phyloP scores from a whole-genome alignment of 768 basidiomycete species.

The Leccinum pellstonianum region DNA sequence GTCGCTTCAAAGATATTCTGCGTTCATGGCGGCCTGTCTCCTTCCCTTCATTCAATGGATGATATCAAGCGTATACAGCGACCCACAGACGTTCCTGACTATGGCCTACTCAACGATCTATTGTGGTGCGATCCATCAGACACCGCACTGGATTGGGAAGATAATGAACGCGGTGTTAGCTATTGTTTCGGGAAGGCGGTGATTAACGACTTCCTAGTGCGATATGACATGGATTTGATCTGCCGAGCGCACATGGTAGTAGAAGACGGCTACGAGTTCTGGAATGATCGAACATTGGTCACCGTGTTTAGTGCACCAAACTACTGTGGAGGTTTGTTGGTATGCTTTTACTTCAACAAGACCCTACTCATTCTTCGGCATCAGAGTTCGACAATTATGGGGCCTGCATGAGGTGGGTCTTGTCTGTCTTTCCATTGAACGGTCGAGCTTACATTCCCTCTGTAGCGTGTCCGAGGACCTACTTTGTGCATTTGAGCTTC shows the following conservation, averaged over 20 bases:
- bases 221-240: conserved; percentile 98
- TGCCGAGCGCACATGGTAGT: conserved; percentile 99
- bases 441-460: conserved; percentile 16
- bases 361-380: conserved; percentile 17
- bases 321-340: conserved; percentile 83
- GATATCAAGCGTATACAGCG: conserved; percentile 98
- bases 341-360: background rate
- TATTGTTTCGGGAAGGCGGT: conserved; percentile 99
- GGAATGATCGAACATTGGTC: conserved; percentile 97
- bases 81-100: conserved; percentile 98
- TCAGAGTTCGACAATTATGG: conserved; percentile 94
- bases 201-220: conserved; percentile 92
- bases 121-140: conserved; percentile 99
- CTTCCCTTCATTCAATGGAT: conserved; percentile 93
- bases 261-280: conserved; percentile 99
- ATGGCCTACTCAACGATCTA: conserved; percentile 93
- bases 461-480: conserved; percentile 92
- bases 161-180: conserved; percentile 97
- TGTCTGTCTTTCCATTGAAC: background rate
- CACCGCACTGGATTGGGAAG: conserved; percentile 98
- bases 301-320: conserved; percentile 99
- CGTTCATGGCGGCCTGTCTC: conserved; percentile 94
- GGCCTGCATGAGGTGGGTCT: conserved; percentile 83
- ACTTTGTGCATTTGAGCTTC: conserved; percentile 93
- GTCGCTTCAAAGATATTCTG: conserved; percentile 99